phyloP scores from a whole-genome alignment of 257 asterid genomes.

The Paraleonurus japonicus region DNA sequence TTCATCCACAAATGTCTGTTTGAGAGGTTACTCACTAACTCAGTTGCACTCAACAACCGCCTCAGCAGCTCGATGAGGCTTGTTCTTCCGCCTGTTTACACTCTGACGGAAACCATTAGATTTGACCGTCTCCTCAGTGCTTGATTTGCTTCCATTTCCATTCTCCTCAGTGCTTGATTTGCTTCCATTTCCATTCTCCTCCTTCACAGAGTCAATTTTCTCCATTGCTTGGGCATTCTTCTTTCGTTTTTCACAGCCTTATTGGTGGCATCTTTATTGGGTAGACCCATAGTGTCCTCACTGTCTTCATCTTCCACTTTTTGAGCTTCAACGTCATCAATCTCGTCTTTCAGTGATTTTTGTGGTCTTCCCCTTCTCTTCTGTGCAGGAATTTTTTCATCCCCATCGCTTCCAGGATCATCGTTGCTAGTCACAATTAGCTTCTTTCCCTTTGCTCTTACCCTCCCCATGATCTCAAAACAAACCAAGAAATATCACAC shows the following conservation, averaged over 20 bases:
- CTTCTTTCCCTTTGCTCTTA: conserved; percentile 51
- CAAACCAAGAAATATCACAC: conserved; percentile 17
- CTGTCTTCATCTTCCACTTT: conserved; percentile 35
- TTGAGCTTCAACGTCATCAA: conserved; percentile 35
- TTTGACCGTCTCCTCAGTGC: conserved; percentile 34
- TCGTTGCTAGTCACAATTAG: conserved; percentile 32
- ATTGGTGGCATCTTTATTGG: conserved; percentile 29
- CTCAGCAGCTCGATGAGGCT: conserved; percentile 67
- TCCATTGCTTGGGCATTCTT: conserved; percentile 28
- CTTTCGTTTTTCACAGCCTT: conserved; percentile 36
- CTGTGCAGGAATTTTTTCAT: conserved; percentile 47
- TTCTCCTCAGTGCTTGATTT: conserved; percentile 37
- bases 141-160: conserved; percentile 34
- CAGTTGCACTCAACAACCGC: conserved; percentile 57
- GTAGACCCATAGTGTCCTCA: conserved; percentile 33
- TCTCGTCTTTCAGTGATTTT: conserved; percentile 43
- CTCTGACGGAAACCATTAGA: conserved; percentile 41
- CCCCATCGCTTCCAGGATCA: conserved; percentile 46
- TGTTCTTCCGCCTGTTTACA: conserved; percentile 50
- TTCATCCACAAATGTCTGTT: neutral
- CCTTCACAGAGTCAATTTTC: conserved; percentile 27
- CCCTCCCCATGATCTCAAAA: conserved; percentile 40
- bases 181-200: conserved; percentile 36
- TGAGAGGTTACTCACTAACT: conserved; percentile 7
- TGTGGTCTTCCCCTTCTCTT: conserved; percentile 59